Conservation (phyloP, 2,329 filamentous ascomycete species). For the Fonsecaea pedrosoi region DNA sequence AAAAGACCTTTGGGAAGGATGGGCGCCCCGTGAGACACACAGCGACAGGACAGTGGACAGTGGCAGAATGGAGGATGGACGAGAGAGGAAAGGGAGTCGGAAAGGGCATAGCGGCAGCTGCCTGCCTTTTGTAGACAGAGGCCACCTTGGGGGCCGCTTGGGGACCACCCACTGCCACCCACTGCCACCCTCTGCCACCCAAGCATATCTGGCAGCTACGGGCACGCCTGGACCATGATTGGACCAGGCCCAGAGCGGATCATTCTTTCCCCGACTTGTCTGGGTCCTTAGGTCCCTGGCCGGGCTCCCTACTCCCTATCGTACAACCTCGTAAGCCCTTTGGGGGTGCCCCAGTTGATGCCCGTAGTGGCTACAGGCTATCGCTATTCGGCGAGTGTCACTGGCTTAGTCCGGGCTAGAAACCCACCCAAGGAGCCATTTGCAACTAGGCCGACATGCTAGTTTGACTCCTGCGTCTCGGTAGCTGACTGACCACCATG, state of each 20-base stretch:
- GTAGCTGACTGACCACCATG: constrained; percentile 20
- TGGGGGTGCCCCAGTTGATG: constrained; percentile 1
- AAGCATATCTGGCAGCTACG: constrained; percentile 20
- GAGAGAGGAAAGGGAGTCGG: constrained; percentile 39
- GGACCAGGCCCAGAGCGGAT: constrained; percentile 23
- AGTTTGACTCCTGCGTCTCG: constrained; percentile 18
- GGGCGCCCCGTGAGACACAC: constrained; percentile 3
- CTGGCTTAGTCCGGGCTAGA: constrained; percentile 9
- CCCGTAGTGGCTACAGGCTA: constrained; percentile 7
- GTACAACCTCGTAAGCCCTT: not conserved
- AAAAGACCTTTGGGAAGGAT: constrained; percentile 2
- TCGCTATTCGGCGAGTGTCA: constrained; percentile 5
- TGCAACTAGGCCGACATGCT: constrained; percentile 13
- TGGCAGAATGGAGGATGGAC: constrained; percentile 30
- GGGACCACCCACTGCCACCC: too few relatives aligned
- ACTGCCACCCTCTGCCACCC: not conserved
- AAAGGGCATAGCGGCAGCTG: constrained; percentile 39
- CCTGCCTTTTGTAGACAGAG: constrained; percentile 38
- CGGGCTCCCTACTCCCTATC: not conserved
- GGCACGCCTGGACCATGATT: constrained; percentile 15
- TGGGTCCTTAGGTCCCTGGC: not conserved
- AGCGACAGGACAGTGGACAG: constrained; percentile 13
- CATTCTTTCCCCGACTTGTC: constrained; percentile 35
- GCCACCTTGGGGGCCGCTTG: not conserved
- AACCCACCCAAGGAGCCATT: constrained; percentile 9